These are phyloP conservation scores for Amyloporia xantha DNA, from an alignment of 768 basidiomycete species.

Conservation along the genomic window DNA sequence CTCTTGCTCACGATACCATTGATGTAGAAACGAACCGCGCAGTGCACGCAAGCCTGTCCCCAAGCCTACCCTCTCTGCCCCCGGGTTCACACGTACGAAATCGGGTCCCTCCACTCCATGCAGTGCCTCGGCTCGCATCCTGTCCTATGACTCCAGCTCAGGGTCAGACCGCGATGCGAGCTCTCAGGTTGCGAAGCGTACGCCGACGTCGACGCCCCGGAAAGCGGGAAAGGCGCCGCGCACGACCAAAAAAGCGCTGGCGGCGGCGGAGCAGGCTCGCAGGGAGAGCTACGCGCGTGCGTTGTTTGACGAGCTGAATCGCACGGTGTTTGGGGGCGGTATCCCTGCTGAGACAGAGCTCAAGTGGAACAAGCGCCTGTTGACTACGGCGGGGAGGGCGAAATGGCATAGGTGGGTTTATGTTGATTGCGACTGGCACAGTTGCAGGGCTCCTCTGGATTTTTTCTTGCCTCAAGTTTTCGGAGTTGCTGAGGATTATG, in stretches of 20 bases:
- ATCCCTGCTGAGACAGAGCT: conserved; percentile 51
- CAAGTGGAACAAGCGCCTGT: conserved; percentile 59
- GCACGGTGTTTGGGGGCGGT: conserved; percentile 43
- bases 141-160: background rate
- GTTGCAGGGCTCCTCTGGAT: no score
- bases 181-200: background rate
- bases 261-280: conserved; percentile 36
- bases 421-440: background rate
- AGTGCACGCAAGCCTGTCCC: conserved; percentile 41
- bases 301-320: conserved; percentile 59
- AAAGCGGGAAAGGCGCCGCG: conserved; percentile 15
- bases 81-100: background rate
- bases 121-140: conserved; percentile 3
- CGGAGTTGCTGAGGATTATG: no score
- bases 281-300: conserved; percentile 47
- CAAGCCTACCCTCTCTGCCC: conserved; percentile 7
- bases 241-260: conserved; percentile 35
- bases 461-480: background rate
- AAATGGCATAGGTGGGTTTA: conserved; percentile 49
- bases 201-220: conserved; percentile 6
- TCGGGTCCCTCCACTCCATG: conserved; percentile 1
- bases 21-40: conserved; percentile 40
- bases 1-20: conserved; percentile 27
- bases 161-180: conserved; percentile 2
- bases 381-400: conserved; percentile 67